These are phyloP conservation scores for Schwanniomyces vanrijiae DNA, from an alignment of 805 yeast genomes.

Conservation along the genomic window DNA sequence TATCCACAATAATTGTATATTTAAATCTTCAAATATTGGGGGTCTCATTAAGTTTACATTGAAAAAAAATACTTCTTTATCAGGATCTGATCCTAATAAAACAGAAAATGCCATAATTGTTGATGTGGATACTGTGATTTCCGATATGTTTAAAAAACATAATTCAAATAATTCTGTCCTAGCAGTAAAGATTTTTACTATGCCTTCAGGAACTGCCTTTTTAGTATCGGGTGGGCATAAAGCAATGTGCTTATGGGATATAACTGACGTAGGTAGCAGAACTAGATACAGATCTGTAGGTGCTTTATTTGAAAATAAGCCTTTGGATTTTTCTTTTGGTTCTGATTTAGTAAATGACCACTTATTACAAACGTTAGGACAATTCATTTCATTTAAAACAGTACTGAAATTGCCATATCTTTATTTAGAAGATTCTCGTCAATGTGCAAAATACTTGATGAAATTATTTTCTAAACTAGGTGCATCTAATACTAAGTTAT, in stretches of 20 bases:
- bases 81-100: slow-evolving; percentile 6
- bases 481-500: slow-evolving; percentile 59
- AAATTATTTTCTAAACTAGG: slow-evolving; percentile 67
- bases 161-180: slow-evolving; percentile 50
- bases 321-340: not conserved
- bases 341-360: slow-evolving; percentile 52
- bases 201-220: slow-evolving; percentile 37
- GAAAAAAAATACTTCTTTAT: slow-evolving; percentile 12
- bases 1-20: slow-evolving; percentile 55
- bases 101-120: slow-evolving; percentile 9
- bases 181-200: slow-evolving; percentile 50
- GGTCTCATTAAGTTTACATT: slow-evolving; percentile 32
- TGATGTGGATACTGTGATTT: slow-evolving; percentile 8
- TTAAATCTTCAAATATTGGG: slow-evolving; percentile 57
- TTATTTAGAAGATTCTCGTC: slow-evolving; percentile 75
- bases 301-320: not conserved
- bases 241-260: slow-evolving; percentile 72
- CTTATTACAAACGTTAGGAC: slow-evolving; percentile 60
- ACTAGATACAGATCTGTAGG: not conserved
- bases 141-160: slow-evolving; percentile 9
- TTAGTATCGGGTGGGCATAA: slow-evolving; percentile 74
- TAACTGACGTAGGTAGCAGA: slow-evolving; percentile 22
- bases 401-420: slow-evolving; percentile 72
- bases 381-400: slow-evolving; percentile 68
- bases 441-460: slow-evolving; percentile 77